Base-by-base conservation (phyloP, 768 basidiomycete species). In the Sarcodon aspratus region DNA sequence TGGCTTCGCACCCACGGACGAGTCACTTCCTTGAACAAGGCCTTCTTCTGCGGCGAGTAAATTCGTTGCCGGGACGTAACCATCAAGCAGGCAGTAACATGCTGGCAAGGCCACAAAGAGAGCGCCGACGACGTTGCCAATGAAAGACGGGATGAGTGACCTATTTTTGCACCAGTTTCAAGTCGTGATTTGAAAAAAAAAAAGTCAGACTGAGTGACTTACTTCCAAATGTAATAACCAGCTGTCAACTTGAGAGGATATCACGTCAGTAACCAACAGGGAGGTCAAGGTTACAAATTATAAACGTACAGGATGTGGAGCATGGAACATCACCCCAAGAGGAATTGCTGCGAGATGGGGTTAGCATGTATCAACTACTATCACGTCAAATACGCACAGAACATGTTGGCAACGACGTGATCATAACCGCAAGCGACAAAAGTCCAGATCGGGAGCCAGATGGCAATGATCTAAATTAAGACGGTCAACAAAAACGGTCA, bases 391-490 rank as follows among this genome's bases (percentile, higher is more conserved):
- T 73, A 85, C 78, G 33, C 64, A 3, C 77, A 83, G 60, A 79
- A 85, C 84, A 86, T 85, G 59, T 86, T 86, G 15, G 84, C 84
- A 27, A 83, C 65, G 9, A 83, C 80, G 67, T 86, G 84, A 55
- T 86, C 84, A 54, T 71, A 84, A 10, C 75, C 74, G 53, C 79
- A 80, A 0, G 85, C 71, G 6, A 86, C 83, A 58, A 85, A 86
- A 18, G 81, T 68, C 80, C 81, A 85, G 51, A 85, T 84, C 6
- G 84, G 84, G 48, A 85, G 74, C 84, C 83, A 85, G 44, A 75
- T 69, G 0, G 78, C 75, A 50, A 79, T 65, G 36, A 85, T 69
- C 74, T 80, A 44, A 1, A 46, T 9, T 35, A 11, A 9, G 6
- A 33, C 5, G 17, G 36, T 46, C 9, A 45, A 27, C 17, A 33